Conservation (phyloP, 306 rosid species). For the Fragaria iinumae region DNA sequence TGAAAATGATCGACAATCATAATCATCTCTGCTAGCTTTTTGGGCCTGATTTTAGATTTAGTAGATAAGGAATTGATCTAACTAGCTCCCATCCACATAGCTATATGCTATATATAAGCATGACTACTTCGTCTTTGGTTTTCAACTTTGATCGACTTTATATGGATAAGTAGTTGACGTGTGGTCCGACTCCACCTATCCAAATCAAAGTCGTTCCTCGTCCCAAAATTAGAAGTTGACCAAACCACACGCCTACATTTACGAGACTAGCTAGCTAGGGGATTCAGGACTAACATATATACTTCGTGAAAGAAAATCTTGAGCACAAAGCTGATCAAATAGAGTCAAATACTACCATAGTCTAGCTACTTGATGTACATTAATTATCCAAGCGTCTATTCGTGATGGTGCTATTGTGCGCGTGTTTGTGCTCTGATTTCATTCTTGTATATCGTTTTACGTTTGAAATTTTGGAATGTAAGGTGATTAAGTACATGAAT, state of each 20-base stretch:
- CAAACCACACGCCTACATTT: neutral
- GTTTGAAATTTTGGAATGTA: neutral
- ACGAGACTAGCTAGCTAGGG: neutral
- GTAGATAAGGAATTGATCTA: neutral
- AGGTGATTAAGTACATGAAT: neutral
- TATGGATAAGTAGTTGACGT: neutral
- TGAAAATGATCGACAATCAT: no score
- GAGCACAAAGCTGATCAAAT: no score
- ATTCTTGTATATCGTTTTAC: neutral
- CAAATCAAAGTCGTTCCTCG: neutral
- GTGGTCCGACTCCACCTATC: conserved; percentile 4
- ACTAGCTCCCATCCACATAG: neutral
- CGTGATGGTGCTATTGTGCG: no score
- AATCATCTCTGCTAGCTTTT: no score
- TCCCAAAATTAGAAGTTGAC: conserved; percentile 3
- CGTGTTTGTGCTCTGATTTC: no score
- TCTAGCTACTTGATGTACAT: no score
- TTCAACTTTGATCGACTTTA: neutral
- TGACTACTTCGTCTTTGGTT: neutral
- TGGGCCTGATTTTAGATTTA: no score
- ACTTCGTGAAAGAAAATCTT: no score
- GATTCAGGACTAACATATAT: no score
- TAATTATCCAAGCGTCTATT: no score
- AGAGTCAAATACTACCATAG: no score
- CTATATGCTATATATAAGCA: neutral